These are phyloP conservation scores for Jackrogersella minutella DNA, from an alignment of 495 filamentous ascomycete species.

Conservation along the genomic window DNA sequence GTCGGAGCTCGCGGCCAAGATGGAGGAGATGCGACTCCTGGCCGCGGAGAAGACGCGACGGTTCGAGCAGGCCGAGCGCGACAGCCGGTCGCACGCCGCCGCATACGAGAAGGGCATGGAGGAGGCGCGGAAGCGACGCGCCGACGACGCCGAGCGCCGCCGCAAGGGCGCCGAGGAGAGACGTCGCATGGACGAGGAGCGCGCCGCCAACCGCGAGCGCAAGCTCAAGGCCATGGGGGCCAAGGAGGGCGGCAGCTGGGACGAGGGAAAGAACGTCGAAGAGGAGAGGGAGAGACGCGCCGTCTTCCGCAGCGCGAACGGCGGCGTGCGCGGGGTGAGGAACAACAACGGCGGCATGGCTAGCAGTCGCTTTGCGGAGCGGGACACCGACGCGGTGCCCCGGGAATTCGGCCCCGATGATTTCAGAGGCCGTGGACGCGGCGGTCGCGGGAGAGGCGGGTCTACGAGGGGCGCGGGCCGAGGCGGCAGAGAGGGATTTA, in stretches of 20 bases:
- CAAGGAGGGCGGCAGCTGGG: constrained; percentile 56
- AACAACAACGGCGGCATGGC: constrained; percentile 35
- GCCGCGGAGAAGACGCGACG: constrained; percentile 56
- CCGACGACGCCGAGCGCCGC: constrained; percentile 52
- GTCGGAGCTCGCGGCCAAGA: constrained; percentile 58
- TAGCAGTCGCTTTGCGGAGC: constrained; percentile 47
- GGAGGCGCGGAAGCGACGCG: constrained; percentile 55
- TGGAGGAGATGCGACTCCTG: constrained; percentile 59
- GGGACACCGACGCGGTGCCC: constrained; percentile 20
- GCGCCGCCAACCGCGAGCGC: constrained; percentile 56
- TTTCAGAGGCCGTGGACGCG: constrained; percentile 41
- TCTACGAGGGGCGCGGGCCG: constrained; percentile 23
- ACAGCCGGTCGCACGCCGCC: constrained; percentile 58
- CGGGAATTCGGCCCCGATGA: constrained; percentile 43
- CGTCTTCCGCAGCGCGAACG: constrained; percentile 52
- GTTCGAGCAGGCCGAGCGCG: constrained; percentile 59
- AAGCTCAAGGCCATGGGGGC: constrained; percentile 57
- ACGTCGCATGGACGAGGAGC: constrained; percentile 59
- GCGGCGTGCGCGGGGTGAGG: constrained; percentile 50
- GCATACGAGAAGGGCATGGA: constrained; percentile 61
- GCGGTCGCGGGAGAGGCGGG: constrained; percentile 41
- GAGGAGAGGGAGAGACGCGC: constrained; percentile 43
- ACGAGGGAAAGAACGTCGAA: constrained; percentile 53
- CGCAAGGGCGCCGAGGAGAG: constrained; percentile 52
- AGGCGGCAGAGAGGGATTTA: constrained; percentile 42